Evolutionary conservation across 495 filamentous ascomycete species (phyloP).

Genomic region (Halenospora varia): DNA sequence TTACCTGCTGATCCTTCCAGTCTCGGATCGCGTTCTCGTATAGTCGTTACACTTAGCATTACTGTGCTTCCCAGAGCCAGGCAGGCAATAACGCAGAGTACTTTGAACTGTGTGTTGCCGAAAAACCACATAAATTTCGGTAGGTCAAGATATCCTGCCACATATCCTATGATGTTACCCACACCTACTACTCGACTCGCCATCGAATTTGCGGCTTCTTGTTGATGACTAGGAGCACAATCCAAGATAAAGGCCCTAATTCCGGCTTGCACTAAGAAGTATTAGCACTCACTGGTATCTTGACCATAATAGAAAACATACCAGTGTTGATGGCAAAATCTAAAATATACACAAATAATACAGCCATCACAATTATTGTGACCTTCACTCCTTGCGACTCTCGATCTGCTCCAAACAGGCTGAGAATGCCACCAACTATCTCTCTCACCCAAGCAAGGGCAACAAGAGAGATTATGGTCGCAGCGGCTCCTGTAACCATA

Average conservation of each 20-base stretch:
- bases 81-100: slow-evolving; percentile 77
- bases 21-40: slow-evolving; percentile 76
- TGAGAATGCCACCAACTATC: slow-evolving; percentile 64
- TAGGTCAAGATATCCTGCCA: slow-evolving; percentile 76
- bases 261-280: slow-evolving; percentile 68
- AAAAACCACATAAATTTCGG: slow-evolving; percentile 68
- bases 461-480: slow-evolving; percentile 70
- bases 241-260: slow-evolving; percentile 90
- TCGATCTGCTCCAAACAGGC: slow-evolving; percentile 65
- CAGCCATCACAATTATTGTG: slow-evolving; percentile 64
- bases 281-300: slow-evolving; percentile 7
- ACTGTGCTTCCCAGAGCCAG: slow-evolving; percentile 65
- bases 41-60: slow-evolving; percentile 55
- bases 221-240: slow-evolving; percentile 82
- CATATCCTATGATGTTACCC: slow-evolving; percentile 82
- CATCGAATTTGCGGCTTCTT: slow-evolving; percentile 82
- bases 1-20: slow-evolving; percentile 57
- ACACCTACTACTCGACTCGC: slow-evolving; percentile 74
- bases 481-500: slow-evolving; percentile 70
- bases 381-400: slow-evolving; percentile 56
- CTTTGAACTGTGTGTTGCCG: slow-evolving; percentile 83
- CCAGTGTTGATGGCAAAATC: slow-evolving; percentile 94
- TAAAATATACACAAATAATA: slow-evolving; percentile 75
- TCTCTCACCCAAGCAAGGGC: slow-evolving; percentile 79
- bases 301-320: slow-evolving; percentile 33